A percentile compares a stretch with the other conserved stretches of the same genome.
Conservation (phyloP, 2,329 filamentous ascomycete genomes). For the Pseudofabraea citricarpa region DNA sequence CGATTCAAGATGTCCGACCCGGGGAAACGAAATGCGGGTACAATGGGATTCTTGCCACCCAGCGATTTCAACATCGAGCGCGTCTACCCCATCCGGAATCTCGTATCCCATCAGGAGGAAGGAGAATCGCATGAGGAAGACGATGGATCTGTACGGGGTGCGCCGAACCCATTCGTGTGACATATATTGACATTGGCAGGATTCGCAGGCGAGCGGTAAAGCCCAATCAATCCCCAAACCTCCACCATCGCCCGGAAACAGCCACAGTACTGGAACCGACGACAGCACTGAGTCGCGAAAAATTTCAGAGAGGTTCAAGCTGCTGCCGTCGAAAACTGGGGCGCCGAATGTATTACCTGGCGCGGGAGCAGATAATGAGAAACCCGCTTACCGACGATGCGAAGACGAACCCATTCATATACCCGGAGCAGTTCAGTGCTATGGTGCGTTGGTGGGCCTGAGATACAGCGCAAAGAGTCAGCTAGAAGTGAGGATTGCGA, state of each 20-base stretch:
- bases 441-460: conserved; percentile 16
- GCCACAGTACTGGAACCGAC: neutral
- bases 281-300: conserved; percentile 2
- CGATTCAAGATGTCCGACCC: neutral
- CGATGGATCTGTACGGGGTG: neutral
- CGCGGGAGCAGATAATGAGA: conserved; percentile 3
- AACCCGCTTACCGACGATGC: conserved; percentile 12
- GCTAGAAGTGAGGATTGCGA: conserved; percentile 20
- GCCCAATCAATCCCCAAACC: neutral
- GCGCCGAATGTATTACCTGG: conserved; percentile 13
- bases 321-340: conserved; percentile 12
- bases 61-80: neutral
- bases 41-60: neutral
- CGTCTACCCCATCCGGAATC: neutral
- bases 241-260: neutral
- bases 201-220: neutral
- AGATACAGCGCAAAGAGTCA: conserved; percentile 8
- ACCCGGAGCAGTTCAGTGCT: conserved; percentile 20
- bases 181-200: neutral
- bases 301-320: conserved; percentile 11
- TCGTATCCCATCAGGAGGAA: neutral
- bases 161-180: neutral
- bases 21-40: neutral
- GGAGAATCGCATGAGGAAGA: neutral
- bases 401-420: conserved; percentile 23